phyloP scores from a whole-genome alignment of 78 protist genomes.

The Emiliania huxleyi region DNA sequence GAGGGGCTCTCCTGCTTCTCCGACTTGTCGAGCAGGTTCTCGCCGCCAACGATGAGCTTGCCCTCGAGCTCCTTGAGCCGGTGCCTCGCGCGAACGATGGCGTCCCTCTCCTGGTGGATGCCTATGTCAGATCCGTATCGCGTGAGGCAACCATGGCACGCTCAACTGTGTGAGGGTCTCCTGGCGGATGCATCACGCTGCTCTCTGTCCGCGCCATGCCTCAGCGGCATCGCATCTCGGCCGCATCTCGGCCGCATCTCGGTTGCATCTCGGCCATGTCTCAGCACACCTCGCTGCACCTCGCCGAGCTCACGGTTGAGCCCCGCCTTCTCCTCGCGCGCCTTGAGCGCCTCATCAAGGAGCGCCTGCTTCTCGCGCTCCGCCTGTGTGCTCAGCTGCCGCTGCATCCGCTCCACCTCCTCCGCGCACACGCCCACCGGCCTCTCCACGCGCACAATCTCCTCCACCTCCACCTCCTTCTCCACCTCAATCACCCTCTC shows the following conservation, averaged over 20 bases:
- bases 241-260: too few relatives aligned
- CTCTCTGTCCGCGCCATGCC: neutral
- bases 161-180: neutral
- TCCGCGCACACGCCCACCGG: neutral
- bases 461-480: neutral
- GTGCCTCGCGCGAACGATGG: neutral
- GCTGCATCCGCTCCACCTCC: slow-evolving; percentile 32
- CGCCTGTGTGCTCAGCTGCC: slow-evolving; percentile 28
- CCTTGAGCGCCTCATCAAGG: neutral
- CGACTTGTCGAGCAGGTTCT: slow-evolving; percentile 24
- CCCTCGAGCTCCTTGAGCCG: slow-evolving; percentile 18
- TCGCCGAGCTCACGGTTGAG: neutral
- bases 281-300: neutral
- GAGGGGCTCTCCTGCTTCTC: neutral
- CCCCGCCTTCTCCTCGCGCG: neutral
- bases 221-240: too few relatives aligned
- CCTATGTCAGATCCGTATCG: too few relatives aligned
- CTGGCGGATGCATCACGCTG: neutral
- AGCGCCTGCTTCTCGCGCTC: neutral
- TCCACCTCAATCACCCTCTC: neutral
- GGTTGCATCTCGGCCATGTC: too few relatives aligned
- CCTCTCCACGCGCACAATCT: neutral
- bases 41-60: slow-evolving; percentile 18
- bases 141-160: neutral
- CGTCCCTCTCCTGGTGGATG: neutral